Evolutionary conservation across 163 green algal genomes (phyloP), one percentile per base, ranked within the genome.

Genomic region (Trebouxia gelatinosa): DNA sequence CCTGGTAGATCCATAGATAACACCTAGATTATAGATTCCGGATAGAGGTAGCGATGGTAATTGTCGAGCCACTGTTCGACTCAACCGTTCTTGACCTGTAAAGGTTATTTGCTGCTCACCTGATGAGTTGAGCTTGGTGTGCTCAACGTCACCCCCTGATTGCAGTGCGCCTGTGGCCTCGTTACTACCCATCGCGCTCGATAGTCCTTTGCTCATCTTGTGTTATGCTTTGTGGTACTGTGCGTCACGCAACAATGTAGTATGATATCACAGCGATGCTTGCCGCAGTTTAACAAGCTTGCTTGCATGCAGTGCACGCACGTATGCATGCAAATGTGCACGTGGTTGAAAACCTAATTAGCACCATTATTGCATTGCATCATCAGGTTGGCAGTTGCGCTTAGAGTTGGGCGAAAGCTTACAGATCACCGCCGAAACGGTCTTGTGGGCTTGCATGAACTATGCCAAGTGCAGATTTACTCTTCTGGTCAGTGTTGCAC

Each of bases 151-250:
- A 35, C 64, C 64, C 0, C 64, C 64, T 26, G 64, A 54, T 23
- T 72, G 64, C 21, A 72, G 29, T 29, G 64, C 64, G 26, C 64
- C 64, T 9, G 64, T 72, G 0, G 5, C 35, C 50, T 72, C 64
- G 34, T 72, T 72, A 37, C 64, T 37, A 7, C 64, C 64, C 37
- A 54, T 35, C 23, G 35, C 50, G 64, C 64, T 54, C 50, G 35
- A 35, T 4, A 17, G 6, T 28, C 64, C 64, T 72, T 72, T 28
- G 61, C 17, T 31, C 64, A 35, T 50, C 64, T 29, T 7, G 13
- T 72, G 64, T 37, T 37, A 72, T 72, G 21, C 35, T 72, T 13
- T 13, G 3, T 28, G n/a, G 58, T 29, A 6, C 38, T 37, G 58
- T 4, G 28, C 38, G 37, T 9, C 43, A 13, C 9, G 9, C 43